Conservation (phyloP, 129 eudicot genomes). For the Cynara cardunculus region DNA sequence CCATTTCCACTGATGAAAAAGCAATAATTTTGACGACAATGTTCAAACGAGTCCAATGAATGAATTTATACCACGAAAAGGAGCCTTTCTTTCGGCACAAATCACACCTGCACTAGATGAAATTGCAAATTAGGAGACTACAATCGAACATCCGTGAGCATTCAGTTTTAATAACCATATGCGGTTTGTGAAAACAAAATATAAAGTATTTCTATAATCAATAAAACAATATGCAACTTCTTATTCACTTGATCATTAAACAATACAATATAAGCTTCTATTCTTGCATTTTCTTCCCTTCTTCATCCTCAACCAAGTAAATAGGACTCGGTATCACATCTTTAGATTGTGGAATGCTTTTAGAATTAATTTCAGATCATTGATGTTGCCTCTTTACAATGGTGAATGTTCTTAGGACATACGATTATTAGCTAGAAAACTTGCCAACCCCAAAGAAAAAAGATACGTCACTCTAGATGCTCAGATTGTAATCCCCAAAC, state of each 20-base stretch:
- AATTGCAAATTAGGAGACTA: not conserved
- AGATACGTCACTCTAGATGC: not conserved
- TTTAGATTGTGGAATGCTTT: not conserved
- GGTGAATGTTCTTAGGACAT: not conserved
- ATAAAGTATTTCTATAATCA: not conserved
- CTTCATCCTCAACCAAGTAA: no score
- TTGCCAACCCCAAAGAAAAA: not conserved
- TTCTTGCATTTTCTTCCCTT: no score
- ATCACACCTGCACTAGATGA: constrained; percentile 23
- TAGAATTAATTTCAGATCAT: not conserved
- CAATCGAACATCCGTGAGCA: not conserved
- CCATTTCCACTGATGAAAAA: constrained; percentile 10
- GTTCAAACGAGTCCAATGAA: constrained; percentile 2
- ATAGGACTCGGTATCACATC: no score
- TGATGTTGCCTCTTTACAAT: not conserved
- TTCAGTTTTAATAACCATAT: not conserved
- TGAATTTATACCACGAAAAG: not conserved
- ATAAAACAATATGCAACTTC: not conserved
- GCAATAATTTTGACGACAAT: constrained; percentile 8
- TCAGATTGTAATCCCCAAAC: not conserved
- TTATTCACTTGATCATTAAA: not conserved
- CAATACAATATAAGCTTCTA: not conserved
- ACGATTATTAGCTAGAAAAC: not conserved
- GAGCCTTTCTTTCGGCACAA: not conserved
- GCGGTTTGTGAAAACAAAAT: no score